Evolutionary conservation across 108 stramenopile species (phyloP), one percentile per base, ranked within the genome.

Genomic region (Skeletonema tropicum): DNA sequence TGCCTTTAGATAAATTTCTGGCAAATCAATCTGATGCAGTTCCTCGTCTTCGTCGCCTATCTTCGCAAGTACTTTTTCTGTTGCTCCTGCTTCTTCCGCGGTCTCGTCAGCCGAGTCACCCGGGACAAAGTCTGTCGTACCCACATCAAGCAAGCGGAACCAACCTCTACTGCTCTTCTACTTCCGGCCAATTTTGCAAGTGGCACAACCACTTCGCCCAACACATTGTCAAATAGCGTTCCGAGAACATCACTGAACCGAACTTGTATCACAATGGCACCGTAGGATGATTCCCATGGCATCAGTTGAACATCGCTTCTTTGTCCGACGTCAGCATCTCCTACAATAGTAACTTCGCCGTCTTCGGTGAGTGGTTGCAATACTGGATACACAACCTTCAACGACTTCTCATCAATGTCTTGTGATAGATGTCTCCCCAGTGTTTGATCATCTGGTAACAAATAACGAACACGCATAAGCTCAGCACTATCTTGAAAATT

Each of bases 171-270:
- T 59, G 83, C 84, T 57, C 46, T 70, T 21, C 87, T 76, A 11
- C 77, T 74, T 13, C 63, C 73, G 8, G 79, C 77, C 36, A 95
- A 78, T 31, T 83, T 75, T 21, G 88, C 64, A n/a, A 95, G 41
- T 30, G 94, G 92, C 60, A 93, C 57, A 9, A 81, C 85, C 46
- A 95, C 91, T 67, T 93, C 90, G 2, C 94, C 94, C 30, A 92
- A 23, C 6, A 88, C 73, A 61, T 86, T 76, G 36, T 93, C 92
- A 66, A 90, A 90, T 36, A 92, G 58, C 25, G 73, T 58, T 26
- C 80, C 81, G 2, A 95, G 67, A 62, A 88, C 78, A 71, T 91
- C 90, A 32, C 74, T 74, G 62, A 90, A 91, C 6, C 85, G 61
- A 41, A 93, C 87, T 45, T 93, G 87, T 6, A 93, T 32, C 10